Conservation (phyloP, 805 yeast species). For the Candida andamanensis region DNA sequence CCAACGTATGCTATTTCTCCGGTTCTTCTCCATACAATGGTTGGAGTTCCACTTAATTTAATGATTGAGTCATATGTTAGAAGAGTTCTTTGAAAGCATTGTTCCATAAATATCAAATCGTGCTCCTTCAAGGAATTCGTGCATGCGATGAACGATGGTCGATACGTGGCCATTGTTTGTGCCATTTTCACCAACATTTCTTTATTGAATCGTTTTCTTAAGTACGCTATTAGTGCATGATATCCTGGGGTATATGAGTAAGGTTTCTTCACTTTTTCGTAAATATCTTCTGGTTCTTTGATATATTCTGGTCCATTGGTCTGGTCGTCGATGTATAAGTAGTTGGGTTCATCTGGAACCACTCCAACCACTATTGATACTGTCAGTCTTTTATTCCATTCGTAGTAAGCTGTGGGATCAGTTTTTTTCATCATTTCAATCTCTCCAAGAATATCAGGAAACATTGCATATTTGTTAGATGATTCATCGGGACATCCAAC, state of each 20-base stretch:
- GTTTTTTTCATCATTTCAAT: slow-evolving; percentile 32
- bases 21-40: slow-evolving; percentile 91
- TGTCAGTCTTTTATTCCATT: slow-evolving; percentile 34
- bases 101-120: slow-evolving; percentile 92
- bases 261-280: slow-evolving; percentile 67
- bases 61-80: slow-evolving; percentile 85
- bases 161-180: slow-evolving; percentile 77
- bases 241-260: slow-evolving; percentile 89
- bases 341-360: slow-evolving; percentile 27
- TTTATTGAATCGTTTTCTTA: slow-evolving; percentile 65
- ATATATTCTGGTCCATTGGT: slow-evolving; percentile 16
- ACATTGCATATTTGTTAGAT: slow-evolving; percentile 38
- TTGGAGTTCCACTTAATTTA: slow-evolving; percentile 84
- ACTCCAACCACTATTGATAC: slow-evolving; percentile 48
- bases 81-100: slow-evolving; percentile 88
- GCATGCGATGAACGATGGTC: slow-evolving; percentile 92
- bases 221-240: slow-evolving; percentile 71
- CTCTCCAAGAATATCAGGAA: slow-evolving; percentile 55
- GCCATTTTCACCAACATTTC: slow-evolving; percentile 76
- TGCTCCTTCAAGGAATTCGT: slow-evolving; percentile 84
- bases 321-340: slow-evolving; percentile 15
- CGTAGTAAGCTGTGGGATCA: slow-evolving; percentile 39
- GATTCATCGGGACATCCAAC: slow-evolving; percentile 48
- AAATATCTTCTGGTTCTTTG: slow-evolving; percentile 73
- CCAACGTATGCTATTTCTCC: slow-evolving; percentile 95